A percentile compares a stretch with the other conserved stretches of the same genome.
phyloP scores from a whole-genome alignment of 768 basidiomycete genomes.

The Hydnomerulius pinastri region DNA sequence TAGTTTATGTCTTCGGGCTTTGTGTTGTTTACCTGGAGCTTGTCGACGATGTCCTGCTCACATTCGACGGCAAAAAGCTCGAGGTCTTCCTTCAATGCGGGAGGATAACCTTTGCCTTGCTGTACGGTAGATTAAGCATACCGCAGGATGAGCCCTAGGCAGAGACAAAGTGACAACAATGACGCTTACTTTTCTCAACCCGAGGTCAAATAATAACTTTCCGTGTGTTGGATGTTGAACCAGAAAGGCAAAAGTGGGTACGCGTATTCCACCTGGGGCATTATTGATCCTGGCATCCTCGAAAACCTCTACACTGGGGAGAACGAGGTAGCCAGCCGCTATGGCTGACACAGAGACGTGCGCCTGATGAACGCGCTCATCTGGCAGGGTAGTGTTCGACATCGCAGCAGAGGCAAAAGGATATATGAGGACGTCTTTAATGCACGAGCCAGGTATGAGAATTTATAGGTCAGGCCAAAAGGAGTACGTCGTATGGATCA shows the following conservation, averaged over 20 bases:
- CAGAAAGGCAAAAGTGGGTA: slow-evolving; percentile 5
- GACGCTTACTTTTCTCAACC: slow-evolving; percentile 8
- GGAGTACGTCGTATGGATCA: no score
- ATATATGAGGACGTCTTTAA: background rate
- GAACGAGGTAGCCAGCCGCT: background rate
- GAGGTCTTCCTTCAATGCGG: background rate
- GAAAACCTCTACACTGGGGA: slow-evolving; percentile 3
- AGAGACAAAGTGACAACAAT: no score
- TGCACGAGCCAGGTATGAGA: no score
- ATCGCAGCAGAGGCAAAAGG: background rate
- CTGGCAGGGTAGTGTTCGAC: background rate
- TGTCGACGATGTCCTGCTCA: slow-evolving; percentile 3
- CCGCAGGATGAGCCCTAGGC: no score
- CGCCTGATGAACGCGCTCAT: background rate
- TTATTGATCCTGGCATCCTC: background rate
- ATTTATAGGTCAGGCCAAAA: background rate
- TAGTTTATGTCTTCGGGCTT: background rate
- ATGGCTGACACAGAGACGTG: slow-evolving; percentile 3
- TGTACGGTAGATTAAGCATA: background rate
- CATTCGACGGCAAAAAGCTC: background rate
- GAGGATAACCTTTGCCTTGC: slow-evolving; percentile 7
- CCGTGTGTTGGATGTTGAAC: slow-evolving; percentile 5
- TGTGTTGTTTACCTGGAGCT: background rate
- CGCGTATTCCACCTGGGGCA: background rate
- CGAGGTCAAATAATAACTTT: slow-evolving; percentile 6